Conservation (phyloP, 2,329 filamentous ascomycete genomes). For the Trichophyton verrucosum region DNA sequence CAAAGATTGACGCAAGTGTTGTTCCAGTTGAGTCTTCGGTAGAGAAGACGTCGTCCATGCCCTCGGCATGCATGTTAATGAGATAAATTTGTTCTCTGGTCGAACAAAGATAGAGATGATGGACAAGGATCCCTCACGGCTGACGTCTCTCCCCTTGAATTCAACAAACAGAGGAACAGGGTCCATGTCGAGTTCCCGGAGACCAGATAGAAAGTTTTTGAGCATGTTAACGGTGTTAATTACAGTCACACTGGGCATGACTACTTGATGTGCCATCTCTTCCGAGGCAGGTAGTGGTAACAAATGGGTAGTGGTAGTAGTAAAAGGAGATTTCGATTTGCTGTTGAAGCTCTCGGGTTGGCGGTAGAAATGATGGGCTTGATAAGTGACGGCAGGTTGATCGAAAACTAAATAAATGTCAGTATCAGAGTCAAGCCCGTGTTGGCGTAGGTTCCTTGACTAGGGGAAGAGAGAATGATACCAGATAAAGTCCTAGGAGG, state of each 20-base stretch:
- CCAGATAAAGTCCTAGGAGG: too few relatives aligned
- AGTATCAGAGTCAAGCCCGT: too few relatives aligned
- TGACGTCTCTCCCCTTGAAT: slow-evolving; percentile 37
- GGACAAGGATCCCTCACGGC: slow-evolving; percentile 34
- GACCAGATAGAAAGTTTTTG: background rate
- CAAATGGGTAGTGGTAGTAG: too few relatives aligned
- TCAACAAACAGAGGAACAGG: slow-evolving; percentile 37
- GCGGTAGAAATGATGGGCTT: too few relatives aligned
- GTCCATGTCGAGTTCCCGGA: background rate
- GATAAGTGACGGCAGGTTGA: too few relatives aligned
- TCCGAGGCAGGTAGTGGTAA: background rate
- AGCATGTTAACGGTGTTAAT: background rate
- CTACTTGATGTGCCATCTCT: background rate
- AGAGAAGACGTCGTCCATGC: slow-evolving; percentile 25
- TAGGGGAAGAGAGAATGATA: too few relatives aligned
- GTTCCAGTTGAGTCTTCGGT: slow-evolving; percentile 17
- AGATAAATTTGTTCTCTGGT: slow-evolving; percentile 27
- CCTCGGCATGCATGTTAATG: slow-evolving; percentile 35
- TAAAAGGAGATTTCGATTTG: too few relatives aligned
- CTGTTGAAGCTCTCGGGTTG: too few relatives aligned
- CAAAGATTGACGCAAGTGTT: slow-evolving; percentile 33
- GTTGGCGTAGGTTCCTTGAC: too few relatives aligned
- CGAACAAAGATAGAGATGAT: slow-evolving; percentile 33
- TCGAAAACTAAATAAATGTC: too few relatives aligned
- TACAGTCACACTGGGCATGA: background rate